phyloP scores from a whole-genome alignment of 208 protist genomes.

The Acanthamoeba royreba region DNA sequence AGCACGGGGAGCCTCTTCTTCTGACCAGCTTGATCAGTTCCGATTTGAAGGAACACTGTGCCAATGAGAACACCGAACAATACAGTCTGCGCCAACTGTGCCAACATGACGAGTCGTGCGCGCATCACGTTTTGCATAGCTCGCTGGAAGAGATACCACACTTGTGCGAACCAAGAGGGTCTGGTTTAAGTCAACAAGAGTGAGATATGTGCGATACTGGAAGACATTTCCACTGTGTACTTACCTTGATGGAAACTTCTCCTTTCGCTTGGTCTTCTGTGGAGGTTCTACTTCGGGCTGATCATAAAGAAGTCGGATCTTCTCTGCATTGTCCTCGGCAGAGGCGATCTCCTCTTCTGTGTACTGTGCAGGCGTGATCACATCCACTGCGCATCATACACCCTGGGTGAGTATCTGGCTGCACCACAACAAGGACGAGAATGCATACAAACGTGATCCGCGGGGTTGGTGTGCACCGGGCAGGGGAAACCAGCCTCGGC shows the following conservation, averaged over 20 bases:
- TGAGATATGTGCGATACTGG: neutral
- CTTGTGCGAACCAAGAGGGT: neutral
- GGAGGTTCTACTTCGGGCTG: neutral
- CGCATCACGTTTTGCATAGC: conserved; percentile 30
- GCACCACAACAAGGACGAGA: neutral
- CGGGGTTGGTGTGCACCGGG: conserved; percentile 51
- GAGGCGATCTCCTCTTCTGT: neutral
- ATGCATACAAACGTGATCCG: conserved; percentile 50
- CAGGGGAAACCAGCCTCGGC: conserved; percentile 44
- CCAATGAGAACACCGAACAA: conserved; percentile 36
- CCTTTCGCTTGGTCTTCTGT: neutral
- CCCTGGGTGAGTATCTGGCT: neutral
- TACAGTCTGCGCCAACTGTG: conserved; percentile 25
- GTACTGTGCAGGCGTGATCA: neutral
- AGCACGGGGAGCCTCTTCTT: conserved; percentile 35
- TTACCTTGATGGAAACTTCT: neutral
- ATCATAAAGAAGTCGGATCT: neutral
- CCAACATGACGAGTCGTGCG: neutral
- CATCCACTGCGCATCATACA: neutral
- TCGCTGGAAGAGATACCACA: conserved; percentile 21
- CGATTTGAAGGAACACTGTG: conserved; percentile 41
- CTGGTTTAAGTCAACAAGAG: neutral
- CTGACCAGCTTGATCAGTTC: neutral
- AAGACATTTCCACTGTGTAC: neutral
- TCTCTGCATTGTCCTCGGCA: conserved; percentile 12